phyloP scores from a whole-genome alignment of 306 rosid genomes.

The Quercus engelmannii region DNA sequence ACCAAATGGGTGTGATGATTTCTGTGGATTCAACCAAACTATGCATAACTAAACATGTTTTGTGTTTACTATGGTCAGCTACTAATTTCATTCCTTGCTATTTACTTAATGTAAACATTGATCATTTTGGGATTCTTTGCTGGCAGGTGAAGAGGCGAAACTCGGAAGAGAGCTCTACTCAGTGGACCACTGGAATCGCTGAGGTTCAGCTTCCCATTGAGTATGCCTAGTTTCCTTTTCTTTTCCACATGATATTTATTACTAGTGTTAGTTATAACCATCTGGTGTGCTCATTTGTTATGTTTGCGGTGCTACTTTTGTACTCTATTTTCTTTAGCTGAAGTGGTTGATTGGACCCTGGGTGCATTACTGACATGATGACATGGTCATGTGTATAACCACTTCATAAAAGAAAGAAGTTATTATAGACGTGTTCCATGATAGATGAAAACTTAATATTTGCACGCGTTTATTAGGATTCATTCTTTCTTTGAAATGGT shows the following conservation, averaged over 20 bases:
- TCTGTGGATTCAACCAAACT: not conserved
- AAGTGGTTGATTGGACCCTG: not conserved
- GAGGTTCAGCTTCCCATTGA: constrained; percentile 98
- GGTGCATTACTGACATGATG: not conserved
- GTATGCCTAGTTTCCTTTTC: constrained; percentile 42
- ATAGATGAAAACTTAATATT: not conserved
- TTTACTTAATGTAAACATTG: not conserved
- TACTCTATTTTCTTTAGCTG: not conserved
- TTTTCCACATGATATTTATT: not conserved
- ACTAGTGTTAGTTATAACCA: not conserved
- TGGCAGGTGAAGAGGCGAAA: constrained; percentile 82
- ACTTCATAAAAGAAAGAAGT: not conserved
- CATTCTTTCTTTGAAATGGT: not conserved
- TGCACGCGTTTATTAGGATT: constrained; percentile 4
- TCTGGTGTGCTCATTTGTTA: not conserved
- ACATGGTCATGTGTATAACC: not conserved
- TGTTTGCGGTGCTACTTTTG: not conserved
- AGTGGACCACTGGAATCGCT: constrained; percentile 99
- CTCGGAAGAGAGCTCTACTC: constrained; percentile 97
- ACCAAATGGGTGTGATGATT: not conserved
- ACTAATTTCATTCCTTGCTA: not conserved
- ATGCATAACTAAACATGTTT: not conserved
- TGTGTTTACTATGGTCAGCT: not conserved
- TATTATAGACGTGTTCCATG: not conserved
- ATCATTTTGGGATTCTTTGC: not conserved